Evolutionary conservation across 2,329 filamentous ascomycete species (phyloP).

Genomic region (Cordyceps cicadae): DNA sequence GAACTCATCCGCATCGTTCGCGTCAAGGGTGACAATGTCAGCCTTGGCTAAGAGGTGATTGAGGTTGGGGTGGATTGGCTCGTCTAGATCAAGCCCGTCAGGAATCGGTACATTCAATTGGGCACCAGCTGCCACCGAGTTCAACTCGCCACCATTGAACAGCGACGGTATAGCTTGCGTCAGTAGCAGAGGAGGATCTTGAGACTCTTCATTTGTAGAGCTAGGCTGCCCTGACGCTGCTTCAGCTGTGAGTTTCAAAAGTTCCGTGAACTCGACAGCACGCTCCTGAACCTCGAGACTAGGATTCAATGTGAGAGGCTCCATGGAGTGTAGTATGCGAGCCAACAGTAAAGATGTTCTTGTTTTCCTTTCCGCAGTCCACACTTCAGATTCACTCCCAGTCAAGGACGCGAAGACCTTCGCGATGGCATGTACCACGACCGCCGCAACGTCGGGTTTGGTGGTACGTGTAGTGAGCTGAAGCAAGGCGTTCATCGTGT

Average conservation of each 20-base stretch:
- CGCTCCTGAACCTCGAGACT: conserved; percentile 91
- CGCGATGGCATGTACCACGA: conserved; percentile 73
- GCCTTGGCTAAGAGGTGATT: conserved; percentile 55
- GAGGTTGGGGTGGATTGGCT: conserved; percentile 71
- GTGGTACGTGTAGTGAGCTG: conserved; percentile 52
- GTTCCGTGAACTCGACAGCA: conserved; percentile 83
- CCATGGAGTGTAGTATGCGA: conserved; percentile 72
- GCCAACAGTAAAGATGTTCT: conserved; percentile 70
- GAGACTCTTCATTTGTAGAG: conserved; percentile 41
- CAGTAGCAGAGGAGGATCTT: conserved; percentile 72
- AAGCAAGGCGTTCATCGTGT: conserved; percentile 64
- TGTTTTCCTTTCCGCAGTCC: conserved; percentile 67
- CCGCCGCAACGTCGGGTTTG: conserved; percentile 60
- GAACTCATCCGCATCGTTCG: conserved; percentile 57
- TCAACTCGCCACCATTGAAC: conserved; percentile 79
- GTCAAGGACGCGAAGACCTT: conserved; percentile 75
- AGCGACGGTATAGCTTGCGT: conserved; percentile 85
- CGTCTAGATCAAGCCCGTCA: conserved; percentile 66
- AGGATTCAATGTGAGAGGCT: conserved; percentile 71
- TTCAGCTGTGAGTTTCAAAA: conserved; percentile 80
- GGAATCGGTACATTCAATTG: conserved; percentile 81
- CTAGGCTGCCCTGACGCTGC: conserved; percentile 61
- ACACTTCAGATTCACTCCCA: conserved; percentile 54
- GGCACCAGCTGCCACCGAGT: conserved; percentile 76
- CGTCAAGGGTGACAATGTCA: conserved; percentile 39